Evolutionary conservation across 2,329 filamentous ascomycete species (phyloP).

Genomic region (Myriosclerotinia curreyana): DNA sequence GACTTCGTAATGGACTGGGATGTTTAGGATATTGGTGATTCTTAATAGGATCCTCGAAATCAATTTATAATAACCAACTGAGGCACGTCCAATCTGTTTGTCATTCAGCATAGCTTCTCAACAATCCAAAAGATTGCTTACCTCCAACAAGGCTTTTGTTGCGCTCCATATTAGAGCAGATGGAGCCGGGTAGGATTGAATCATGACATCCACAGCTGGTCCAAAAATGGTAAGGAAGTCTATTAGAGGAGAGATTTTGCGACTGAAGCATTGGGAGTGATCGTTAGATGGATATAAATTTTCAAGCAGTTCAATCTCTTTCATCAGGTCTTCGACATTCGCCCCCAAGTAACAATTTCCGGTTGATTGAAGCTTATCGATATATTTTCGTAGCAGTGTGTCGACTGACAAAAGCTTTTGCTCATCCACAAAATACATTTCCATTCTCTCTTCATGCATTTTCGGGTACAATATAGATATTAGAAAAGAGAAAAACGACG

Average conservation of each 20-base stretch:
- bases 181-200: conserved; percentile 16
- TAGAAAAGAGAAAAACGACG: not conserved
- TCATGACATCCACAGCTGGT: conserved; percentile 15
- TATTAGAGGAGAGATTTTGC: conserved; percentile 16
- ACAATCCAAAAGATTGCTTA: not conserved
- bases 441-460: conserved; percentile 13
- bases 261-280: not conserved
- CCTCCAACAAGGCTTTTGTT: conserved; percentile 11
- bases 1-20: conserved; percentile 14
- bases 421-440: conserved; percentile 7
- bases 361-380: conserved; percentile 9
- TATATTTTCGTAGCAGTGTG: conserved; percentile 11
- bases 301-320: conserved; percentile 17
- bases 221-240: conserved; percentile 17
- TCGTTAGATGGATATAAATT: conserved; percentile 14
- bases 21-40: conserved; percentile 11
- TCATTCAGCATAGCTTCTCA: not conserved
- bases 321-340: conserved; percentile 18
- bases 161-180: conserved; percentile 16
- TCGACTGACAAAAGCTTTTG: conserved; percentile 7
- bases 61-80: conserved; percentile 9
- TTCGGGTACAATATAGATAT: not conserved
- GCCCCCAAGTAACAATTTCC: not conserved
- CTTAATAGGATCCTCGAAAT: conserved; percentile 10
- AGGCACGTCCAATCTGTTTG: conserved; percentile 16